Conservation (phyloP, 371 early-diverging fungal species). For the Mucor lusitanicus region DNA sequence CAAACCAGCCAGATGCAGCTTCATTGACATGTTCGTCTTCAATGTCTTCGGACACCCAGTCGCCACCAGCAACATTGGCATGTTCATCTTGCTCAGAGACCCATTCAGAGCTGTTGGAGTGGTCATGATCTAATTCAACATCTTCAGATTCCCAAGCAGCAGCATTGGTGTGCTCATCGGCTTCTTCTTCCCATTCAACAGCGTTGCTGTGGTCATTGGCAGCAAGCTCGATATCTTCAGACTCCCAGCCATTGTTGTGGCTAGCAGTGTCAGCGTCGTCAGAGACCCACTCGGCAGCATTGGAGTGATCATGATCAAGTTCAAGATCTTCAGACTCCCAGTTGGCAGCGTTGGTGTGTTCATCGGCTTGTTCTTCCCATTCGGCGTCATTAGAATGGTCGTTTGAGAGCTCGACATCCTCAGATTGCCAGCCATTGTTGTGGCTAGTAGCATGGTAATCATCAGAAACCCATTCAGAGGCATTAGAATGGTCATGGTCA, state of each 20-base stretch:
- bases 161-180: conserved; percentile 5
- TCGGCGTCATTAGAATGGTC: not conserved
- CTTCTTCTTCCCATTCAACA: conserved; percentile 19
- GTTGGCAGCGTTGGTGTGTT: conserved; percentile 9
- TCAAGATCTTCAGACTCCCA: conserved; percentile 12
- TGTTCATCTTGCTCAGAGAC: not conserved
- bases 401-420: conserved; percentile 13
- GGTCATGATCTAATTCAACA: not conserved
- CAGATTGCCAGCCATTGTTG: conserved; percentile 15
- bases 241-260: conserved; percentile 11
- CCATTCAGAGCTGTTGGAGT: conserved; percentile 18
- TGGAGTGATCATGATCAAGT: not conserved
- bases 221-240: conserved; percentile 11
- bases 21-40: not conserved
- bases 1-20: not conserved
- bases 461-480: conserved; percentile 11
- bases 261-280: conserved; percentile 1
- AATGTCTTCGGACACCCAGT: conserved; percentile 9
- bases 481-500: conserved; percentile 11
- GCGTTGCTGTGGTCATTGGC: conserved; percentile 4
- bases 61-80: not conserved
- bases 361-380: conserved; percentile 5
- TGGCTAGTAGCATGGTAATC: conserved; percentile 1
- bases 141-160: conserved; percentile 13
- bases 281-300: conserved; percentile 6